Conservation (phyloP, 495 filamentous ascomycete genomes). For the Annulohypoxylon stygium region DNA sequence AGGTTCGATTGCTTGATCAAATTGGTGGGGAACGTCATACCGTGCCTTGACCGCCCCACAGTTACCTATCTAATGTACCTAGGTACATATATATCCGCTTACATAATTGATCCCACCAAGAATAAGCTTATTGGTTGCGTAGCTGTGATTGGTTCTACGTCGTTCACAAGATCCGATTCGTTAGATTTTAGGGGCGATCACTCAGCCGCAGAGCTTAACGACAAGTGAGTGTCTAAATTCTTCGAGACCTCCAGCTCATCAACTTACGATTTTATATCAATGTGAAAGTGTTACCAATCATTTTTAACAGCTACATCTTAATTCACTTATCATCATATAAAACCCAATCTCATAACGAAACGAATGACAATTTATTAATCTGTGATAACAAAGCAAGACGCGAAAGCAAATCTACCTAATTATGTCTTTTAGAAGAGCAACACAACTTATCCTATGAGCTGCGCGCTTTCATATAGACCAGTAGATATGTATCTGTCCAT, state of each 20-base stretch:
- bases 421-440: neutral
- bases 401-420: neutral
- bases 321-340: neutral
- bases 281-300: neutral
- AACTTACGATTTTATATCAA: neutral
- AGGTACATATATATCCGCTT: neutral
- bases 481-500: neutral
- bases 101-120: neutral
- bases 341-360: neutral
- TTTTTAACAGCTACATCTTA: neutral
- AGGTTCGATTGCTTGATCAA: neutral
- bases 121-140: neutral
- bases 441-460: slow-evolving; percentile 2
- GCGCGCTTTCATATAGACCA: neutral
- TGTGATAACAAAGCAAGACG: neutral
- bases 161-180: slow-evolving; percentile 11
- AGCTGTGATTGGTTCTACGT: neutral
- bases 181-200: slow-evolving; percentile 1
- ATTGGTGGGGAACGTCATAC: slow-evolving; percentile 11
- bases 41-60: neutral
- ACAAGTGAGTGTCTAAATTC: neutral
- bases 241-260: neutral
- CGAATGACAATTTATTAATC: neutral
- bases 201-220: slow-evolving; percentile 20
- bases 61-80: neutral